A percentile compares a stretch with the other conserved stretches of the same genome.
Evolutionary conservation across 192 early-diverging fungal genomes (phyloP).

Genomic region (Diversispora eburnea): DNA sequence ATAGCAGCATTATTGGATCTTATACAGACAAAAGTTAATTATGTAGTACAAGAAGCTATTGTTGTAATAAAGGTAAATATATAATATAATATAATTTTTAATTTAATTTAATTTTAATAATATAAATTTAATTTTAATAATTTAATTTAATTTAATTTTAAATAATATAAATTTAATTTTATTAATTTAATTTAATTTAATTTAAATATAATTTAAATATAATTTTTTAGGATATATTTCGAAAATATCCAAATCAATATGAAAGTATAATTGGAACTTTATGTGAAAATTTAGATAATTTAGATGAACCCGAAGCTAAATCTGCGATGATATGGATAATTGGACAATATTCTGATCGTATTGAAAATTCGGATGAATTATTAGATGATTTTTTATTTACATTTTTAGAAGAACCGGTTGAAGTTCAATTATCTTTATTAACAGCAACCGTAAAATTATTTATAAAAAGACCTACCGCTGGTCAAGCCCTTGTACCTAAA

Average conservation of each 20-base stretch:
- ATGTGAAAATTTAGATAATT: constrained; percentile 92
- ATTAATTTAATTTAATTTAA: too few relatives aligned
- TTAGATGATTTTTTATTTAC: constrained; percentile 84
- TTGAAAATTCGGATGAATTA: constrained; percentile 92
- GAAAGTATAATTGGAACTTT: constrained; percentile 89
- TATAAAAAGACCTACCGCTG: constrained; percentile 85
- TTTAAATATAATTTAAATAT: background rate
- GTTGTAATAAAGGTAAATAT: constrained; percentile 81
- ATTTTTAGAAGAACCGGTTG: constrained; percentile 84
- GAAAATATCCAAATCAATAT: constrained; percentile 97
- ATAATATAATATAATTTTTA: background rate
- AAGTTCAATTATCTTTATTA: constrained; percentile 89
- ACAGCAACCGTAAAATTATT: constrained; percentile 97
- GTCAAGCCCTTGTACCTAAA: constrained; percentile 90
- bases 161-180: too few relatives aligned
- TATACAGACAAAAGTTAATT: constrained; percentile 96
- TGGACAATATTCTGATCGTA: constrained; percentile 96
- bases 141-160: too few relatives aligned
- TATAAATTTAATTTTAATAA: too few relatives aligned
- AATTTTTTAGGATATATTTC: constrained; percentile 79
- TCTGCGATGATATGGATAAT: constrained; percentile 99
- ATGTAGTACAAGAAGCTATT: constrained; percentile 97
- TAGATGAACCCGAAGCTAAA: constrained; percentile 98
- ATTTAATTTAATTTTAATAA: background rate
- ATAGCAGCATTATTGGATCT: constrained; percentile 84